Conservation (phyloP, 2,329 filamentous ascomycete genomes). For the Lasiodiplodia theobromae region DNA sequence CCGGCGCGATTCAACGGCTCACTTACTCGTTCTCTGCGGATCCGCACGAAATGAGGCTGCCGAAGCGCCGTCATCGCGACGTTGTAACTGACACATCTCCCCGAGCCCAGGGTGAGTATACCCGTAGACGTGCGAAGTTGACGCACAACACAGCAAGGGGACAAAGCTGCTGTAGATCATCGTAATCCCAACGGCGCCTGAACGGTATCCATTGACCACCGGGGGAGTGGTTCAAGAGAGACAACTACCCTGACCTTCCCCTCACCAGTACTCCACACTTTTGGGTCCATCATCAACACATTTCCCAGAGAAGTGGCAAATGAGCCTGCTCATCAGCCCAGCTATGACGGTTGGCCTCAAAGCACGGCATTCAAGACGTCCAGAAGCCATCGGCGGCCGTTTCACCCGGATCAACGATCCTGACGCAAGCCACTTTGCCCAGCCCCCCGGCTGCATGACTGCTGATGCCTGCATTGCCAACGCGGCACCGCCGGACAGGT, state of each 20-base stretch:
- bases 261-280: background rate
- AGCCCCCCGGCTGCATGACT: background rate
- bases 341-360: background rate
- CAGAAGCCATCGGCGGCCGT: background rate
- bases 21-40: conserved; percentile 8
- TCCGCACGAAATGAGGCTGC: conserved; percentile 9
- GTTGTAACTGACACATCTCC: conserved; percentile 2
- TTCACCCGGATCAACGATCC: background rate
- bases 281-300: background rate
- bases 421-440: background rate
- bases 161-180: conserved; percentile 23
- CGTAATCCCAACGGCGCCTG: background rate
- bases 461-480: background rate
- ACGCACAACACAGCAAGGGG: conserved; percentile 20
- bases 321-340: background rate
- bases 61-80: conserved; percentile 5
- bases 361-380: background rate
- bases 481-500: background rate
- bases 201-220: background rate
- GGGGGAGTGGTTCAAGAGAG: background rate
- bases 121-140: conserved; percentile 22
- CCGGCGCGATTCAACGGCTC: background rate
- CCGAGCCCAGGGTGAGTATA: conserved; percentile 15
- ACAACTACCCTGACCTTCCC: background rate
- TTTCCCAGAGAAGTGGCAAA: background rate